These are phyloP conservation scores for Chrysanthemum makinoi DNA, from an alignment of 129 eudicot species.

Conservation along the genomic window DNA sequence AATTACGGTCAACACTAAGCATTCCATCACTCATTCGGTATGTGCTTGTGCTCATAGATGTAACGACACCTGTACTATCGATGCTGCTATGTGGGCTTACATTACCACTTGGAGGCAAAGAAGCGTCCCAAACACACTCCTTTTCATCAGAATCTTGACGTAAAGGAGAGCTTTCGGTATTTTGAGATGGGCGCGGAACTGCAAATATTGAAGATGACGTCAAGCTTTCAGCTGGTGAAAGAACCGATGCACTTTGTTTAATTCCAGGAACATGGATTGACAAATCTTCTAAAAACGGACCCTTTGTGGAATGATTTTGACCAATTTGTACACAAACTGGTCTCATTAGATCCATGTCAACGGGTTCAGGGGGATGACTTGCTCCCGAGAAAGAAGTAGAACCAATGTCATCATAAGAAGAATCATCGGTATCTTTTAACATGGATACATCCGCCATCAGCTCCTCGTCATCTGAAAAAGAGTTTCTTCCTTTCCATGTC, in stretches of 20 bases:
- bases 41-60: slow-evolving; percentile 42
- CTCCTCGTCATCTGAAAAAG: slow-evolving; percentile 50
- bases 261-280: slow-evolving; percentile 50
- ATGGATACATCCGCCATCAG: slow-evolving; percentile 50
- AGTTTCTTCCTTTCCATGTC: slow-evolving; percentile 57
- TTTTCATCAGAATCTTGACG: slow-evolving; percentile 65
- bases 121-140: slow-evolving; percentile 93
- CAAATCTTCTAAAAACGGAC: slow-evolving; percentile 76
- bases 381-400: slow-evolving; percentile 78
- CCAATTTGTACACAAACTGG: slow-evolving; percentile 73
- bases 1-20: slow-evolving; percentile 65
- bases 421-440: slow-evolving; percentile 48
- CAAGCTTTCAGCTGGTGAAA: slow-evolving; percentile 50
- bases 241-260: slow-evolving; percentile 44
- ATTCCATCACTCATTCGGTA: slow-evolving; percentile 81
- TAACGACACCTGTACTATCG: slow-evolving; percentile 60
- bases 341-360: slow-evolving; percentile 67
- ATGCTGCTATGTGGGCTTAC: slow-evolving; percentile 82
- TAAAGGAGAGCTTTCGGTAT: slow-evolving; percentile 40
- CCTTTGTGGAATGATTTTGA: slow-evolving; percentile 57
- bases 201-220: slow-evolving; percentile 47
- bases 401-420: slow-evolving; percentile 67
- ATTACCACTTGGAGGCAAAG: slow-evolving; percentile 90
- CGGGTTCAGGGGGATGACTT: slow-evolving; percentile 90
- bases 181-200: slow-evolving; percentile 61